Base-by-base conservation (phyloP, 176 grass and related monocot species). In the Dactylis glomerata region DNA sequence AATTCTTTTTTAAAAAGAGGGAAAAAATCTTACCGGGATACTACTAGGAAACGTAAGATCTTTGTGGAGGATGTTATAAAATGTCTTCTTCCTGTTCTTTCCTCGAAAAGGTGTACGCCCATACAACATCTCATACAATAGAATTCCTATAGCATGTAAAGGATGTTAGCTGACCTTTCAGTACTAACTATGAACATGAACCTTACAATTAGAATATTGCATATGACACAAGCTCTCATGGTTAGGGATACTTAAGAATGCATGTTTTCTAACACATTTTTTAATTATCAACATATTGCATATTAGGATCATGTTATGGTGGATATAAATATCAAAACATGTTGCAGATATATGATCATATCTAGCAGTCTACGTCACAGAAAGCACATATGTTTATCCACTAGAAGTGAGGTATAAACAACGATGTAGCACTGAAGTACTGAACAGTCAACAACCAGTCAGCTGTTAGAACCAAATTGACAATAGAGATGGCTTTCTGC, bases 41-140 rank as follows among this genome's bases (percentile, higher is more conserved):
- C 93, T 92, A 81, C 91, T 96, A 34, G 93, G 93, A 81, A 99
- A 99, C 34, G 91, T 94, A 85, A 99, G 96, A 72, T 96, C 93
- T 69, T 99, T 99, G 64, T 94, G 86, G 38, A 99, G 78, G 72
- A 99, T 92, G 65, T 99, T 99, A 68, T 92, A 76, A 81, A 99
- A 99, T 58, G 96, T 99, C 81, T 78, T 96, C 64, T 96, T 88
- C 88, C 96, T 92, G 82, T 99, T 96, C 84, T 96, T 99, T 86
- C 93, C 96, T 91, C 96, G 90, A 66, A 99, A 99, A 83, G 96
- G 96, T 84, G 96, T 99, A 12, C 93, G 96, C 17, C 93, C 96
- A 79, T 99, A 99, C 57, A 99, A 68, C 96, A 99, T 99, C 90
- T 99, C 96, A 70, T 99, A 99, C 54, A 96, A 80, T 44, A 99